Percentiles rank a stretch among this genome's conserved stretches.
These are phyloP conservation scores for Backusella tuberculispora DNA, from an alignment of 192 early-diverging fungal species.

Conservation along the genomic window DNA sequence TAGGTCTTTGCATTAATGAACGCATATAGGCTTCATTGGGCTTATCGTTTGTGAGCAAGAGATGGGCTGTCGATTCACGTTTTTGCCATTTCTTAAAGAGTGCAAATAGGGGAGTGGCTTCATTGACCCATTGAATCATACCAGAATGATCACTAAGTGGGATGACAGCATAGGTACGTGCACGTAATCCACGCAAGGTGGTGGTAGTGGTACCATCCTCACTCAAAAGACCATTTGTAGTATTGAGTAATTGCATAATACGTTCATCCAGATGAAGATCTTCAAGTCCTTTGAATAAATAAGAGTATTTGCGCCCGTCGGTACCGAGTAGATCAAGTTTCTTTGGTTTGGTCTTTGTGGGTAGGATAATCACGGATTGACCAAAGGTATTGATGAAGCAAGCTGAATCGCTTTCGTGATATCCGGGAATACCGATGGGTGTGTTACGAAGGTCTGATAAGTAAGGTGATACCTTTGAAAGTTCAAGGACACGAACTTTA, in stretches of 20 bases:
- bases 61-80: constrained; percentile 60
- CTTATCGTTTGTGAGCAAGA: constrained; percentile 48
- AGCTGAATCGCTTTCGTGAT: constrained; percentile 23
- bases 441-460: constrained; percentile 52
- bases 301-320: constrained; percentile 64
- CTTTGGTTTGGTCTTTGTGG: constrained; percentile 94
- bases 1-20: constrained; percentile 52
- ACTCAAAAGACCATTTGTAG: constrained; percentile 62
- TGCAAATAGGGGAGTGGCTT: constrained; percentile 77
- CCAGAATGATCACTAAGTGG: constrained; percentile 89
- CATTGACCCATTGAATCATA: constrained; percentile 95
- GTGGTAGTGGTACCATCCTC: constrained; percentile 51
- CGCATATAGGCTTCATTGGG: constrained; percentile 31
- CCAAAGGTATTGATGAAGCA: constrained; percentile 59
- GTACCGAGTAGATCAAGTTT: constrained; percentile 67
- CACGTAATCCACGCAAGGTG: constrained; percentile 37
- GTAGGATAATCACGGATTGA: constrained; percentile 57
- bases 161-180: constrained; percentile 69
- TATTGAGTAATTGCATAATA: constrained; percentile 79
- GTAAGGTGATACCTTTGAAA: constrained; percentile 64
- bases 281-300: constrained; percentile 91
- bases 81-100: constrained; percentile 81
- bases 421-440: constrained; percentile 55
- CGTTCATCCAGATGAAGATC: constrained; percentile 93
- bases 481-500: constrained; percentile 54